A percentile compares a stretch with the other conserved stretches of the same genome.
Evolutionary conservation across 371 early-diverging fungal genomes (phyloP).

Genomic region (Mycotypha africana): DNA sequence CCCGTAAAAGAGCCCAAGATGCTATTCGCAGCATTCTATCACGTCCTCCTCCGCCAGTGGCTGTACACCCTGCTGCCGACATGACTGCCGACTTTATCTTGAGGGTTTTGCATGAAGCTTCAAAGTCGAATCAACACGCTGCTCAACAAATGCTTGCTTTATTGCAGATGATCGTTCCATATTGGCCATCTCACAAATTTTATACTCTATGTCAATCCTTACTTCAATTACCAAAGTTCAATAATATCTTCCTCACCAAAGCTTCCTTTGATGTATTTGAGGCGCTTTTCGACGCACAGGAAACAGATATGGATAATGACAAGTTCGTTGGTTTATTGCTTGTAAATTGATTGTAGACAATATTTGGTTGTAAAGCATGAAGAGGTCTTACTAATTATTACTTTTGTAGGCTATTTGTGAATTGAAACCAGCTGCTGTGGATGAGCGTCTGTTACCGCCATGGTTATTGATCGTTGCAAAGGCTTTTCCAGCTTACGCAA

Average conservation of each 20-base stretch:
- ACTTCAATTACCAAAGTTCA: slow-evolving; percentile 76
- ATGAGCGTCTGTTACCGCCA: slow-evolving; percentile 72
- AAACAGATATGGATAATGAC: slow-evolving; percentile 51
- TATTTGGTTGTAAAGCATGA: too few relatives aligned
- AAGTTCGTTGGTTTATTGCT: slow-evolving; percentile 45
- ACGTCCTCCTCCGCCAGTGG: slow-evolving; percentile 69
- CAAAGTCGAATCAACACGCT: slow-evolving; percentile 60
- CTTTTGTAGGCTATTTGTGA: slow-evolving; percentile 62
- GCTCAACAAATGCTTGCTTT: slow-evolving; percentile 76
- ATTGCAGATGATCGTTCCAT: slow-evolving; percentile 65
- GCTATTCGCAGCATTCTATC: slow-evolving; percentile 66
- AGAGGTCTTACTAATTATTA: too few relatives aligned
- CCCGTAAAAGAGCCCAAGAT: slow-evolving; percentile 83
- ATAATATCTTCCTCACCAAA: slow-evolving; percentile 77
- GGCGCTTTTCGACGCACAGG: slow-evolving; percentile 52
- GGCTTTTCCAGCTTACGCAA: slow-evolving; percentile 65
- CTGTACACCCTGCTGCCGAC: slow-evolving; percentile 75
- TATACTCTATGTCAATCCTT: slow-evolving; percentile 67
- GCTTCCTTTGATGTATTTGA: slow-evolving; percentile 81
- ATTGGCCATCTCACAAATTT: slow-evolving; percentile 69
- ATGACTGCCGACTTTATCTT: slow-evolving; percentile 71
- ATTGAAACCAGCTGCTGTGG: slow-evolving; percentile 81
- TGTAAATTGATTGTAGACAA: slow-evolving; percentile 26
- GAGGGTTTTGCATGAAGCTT: slow-evolving; percentile 62
- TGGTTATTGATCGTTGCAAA: slow-evolving; percentile 81